Evolutionary conservation across 2,329 filamentous ascomycete genomes (phyloP).

Genomic region (Trichoderma cornu-damae): DNA sequence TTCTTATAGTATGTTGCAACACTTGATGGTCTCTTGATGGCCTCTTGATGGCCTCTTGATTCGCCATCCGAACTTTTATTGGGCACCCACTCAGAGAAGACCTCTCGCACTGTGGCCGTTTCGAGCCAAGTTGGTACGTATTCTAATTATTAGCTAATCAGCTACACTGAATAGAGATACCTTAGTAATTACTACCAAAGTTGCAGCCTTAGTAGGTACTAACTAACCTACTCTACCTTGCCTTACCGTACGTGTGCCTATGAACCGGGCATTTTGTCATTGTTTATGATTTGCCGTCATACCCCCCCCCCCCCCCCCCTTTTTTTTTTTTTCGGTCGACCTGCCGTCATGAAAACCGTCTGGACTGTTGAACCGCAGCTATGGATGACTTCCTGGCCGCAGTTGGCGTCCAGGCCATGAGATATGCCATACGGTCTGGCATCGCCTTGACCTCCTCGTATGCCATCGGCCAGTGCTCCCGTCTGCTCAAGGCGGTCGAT

Average conservation of each 20-base stretch:
- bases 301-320: too few relatives aligned
- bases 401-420: slow-evolving; percentile 68
- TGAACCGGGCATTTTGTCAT: too few relatives aligned
- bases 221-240: too few relatives aligned
- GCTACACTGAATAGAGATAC: background rate
- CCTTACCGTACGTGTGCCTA: too few relatives aligned
- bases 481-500: slow-evolving; percentile 71
- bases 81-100: background rate
- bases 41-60: background rate
- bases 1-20: too few relatives aligned
- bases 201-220: too few relatives aligned
- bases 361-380: slow-evolving; percentile 2
- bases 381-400: slow-evolving; percentile 65
- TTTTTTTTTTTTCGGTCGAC: too few relatives aligned
- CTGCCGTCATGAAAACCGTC: background rate
- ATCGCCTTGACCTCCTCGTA: slow-evolving; percentile 80
- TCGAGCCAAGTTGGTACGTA: background rate
- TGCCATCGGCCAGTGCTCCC: slow-evolving; percentile 75
- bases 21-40: background rate
- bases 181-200: too few relatives aligned
- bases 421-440: slow-evolving; percentile 84
- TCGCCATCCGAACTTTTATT: background rate
- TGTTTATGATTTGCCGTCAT: too few relatives aligned
- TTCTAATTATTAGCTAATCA: background rate
- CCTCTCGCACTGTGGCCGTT: background rate